phyloP scores from a whole-genome alignment of 2,329 filamentous ascomycete species.

The Colletotrichum lupini region DNA sequence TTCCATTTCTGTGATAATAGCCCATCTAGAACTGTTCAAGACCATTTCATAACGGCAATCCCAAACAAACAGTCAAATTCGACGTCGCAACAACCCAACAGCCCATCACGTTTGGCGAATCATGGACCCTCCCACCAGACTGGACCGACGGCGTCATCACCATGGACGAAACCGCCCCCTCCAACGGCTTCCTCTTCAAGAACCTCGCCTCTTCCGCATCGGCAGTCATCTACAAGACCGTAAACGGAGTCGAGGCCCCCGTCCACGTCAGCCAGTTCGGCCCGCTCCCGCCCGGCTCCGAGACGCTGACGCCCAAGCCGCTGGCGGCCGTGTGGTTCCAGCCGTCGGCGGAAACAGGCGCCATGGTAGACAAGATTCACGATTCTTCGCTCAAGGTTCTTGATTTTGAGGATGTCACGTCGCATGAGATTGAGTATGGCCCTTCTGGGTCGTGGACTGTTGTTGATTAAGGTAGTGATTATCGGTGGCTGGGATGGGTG shows the following conservation, averaged over 20 bases:
- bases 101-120: background rate
- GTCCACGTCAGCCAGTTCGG: constrained; percentile 15
- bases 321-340: constrained; percentile 13
- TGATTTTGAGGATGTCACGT: background rate
- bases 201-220: background rate
- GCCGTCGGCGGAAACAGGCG: background rate
- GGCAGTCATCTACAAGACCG: constrained; percentile 7
- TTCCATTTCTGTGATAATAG: too few species aligned
- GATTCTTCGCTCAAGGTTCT: background rate
- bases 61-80: background rate
- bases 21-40: accelerated
- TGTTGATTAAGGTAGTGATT: background rate
- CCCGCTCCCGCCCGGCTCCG: background rate
- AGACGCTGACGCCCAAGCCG: background rate
- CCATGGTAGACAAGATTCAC: background rate
- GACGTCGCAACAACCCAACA: constrained; percentile 1
- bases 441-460: constrained; percentile 2
- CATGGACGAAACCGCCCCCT: background rate
- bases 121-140: background rate
- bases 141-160: background rate
- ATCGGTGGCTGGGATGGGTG: background rate
- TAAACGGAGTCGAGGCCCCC: constrained; percentile 4
- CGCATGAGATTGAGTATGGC: background rate
- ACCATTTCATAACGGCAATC: too few species aligned
- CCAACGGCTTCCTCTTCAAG: background rate